Evolutionary conservation across 306 rosid species (phyloP), one percentile per base, ranked within the genome.

Genomic region (Lathyrus tuberosus): DNA sequence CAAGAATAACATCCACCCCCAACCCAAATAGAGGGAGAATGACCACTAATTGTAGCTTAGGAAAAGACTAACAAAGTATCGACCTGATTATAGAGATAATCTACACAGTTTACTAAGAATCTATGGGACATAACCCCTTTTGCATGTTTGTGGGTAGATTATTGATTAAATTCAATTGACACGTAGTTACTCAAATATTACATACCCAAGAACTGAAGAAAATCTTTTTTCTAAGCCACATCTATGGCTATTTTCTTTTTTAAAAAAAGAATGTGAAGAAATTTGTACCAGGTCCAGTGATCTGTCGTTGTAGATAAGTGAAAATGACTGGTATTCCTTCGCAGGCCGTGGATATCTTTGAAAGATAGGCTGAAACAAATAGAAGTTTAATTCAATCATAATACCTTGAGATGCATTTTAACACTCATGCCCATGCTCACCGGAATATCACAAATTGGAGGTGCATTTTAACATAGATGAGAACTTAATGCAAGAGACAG

Each of bases 261-360:
- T 26, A 48, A 31, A 31, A 9, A 49, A 62, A 33, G 12, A 37
- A 20, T n/a, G 43, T 52, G 38, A 22, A 37, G 65, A 69, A n/a
- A 35, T 28, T 8, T 46, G 43, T 83, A 94, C 98, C 96, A 94
- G 76, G 76, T 94, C 96, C 78, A 94, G 83, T 38, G 98, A 94
- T 82, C 97, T 78, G 51, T 93, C 97, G 70, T 78, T 93, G 87
- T 93, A 93, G 80, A 90, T 86, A 42, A 90, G 88, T 66, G 98
- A 93, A 88, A 93, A 93, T 60, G 98, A 93, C 80, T 93, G 98
- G 76, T 87, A 90, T 78, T 88, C 98, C 91, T 94, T 94, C 74
- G 91, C 98, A 12, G 97, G 98, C 37, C 97, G 86, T 6, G 98
- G 97, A 87, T 90, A 85, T 83, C 98, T 88, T 80, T 94, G 97